Percentiles rank a stretch among this genome's conserved stretches.
Evolutionary conservation across 768 basidiomycete genomes (phyloP).

Genomic region (Candolleomyces eurysporus): DNA sequence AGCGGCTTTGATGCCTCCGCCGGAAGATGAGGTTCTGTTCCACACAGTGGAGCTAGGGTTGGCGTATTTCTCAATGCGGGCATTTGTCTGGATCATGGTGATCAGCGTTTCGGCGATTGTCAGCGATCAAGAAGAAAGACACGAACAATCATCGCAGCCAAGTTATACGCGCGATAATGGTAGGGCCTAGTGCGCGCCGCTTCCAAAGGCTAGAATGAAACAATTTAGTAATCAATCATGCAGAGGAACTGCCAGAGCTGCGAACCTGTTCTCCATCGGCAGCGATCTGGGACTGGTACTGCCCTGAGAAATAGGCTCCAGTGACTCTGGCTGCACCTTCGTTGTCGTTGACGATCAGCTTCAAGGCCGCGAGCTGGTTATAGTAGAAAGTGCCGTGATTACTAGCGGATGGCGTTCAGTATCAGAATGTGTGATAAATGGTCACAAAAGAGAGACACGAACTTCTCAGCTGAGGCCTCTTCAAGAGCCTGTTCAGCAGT

Average conservation of each 20-base stretch:
- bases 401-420: constrained; percentile 27
- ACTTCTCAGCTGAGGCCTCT: constrained; percentile 51
- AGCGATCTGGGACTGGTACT: constrained; percentile 52
- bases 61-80: constrained; percentile 47
- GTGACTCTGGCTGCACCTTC: constrained; percentile 46
- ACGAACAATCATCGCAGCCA: constrained; percentile 65
- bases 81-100: constrained; percentile 45
- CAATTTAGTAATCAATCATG: not conserved
- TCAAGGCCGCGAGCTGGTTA: constrained; percentile 56
- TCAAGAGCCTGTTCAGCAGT: constrained; percentile 45
- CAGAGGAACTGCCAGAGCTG: not conserved
- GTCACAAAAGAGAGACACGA: constrained; percentile 14
- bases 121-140: not conserved
- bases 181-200: constrained; percentile 59
- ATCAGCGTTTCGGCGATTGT: not conserved
- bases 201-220: constrained; percentile 49
- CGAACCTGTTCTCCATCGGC: constrained; percentile 57
- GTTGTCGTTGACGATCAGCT: constrained; percentile 51
- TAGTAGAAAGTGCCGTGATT: constrained; percentile 69
- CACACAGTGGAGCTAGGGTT: constrained; percentile 43
- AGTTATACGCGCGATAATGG: constrained; percentile 67
- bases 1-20: constrained; percentile 57
- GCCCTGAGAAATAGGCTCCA: constrained; percentile 47
- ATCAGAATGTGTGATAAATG: not conserved
- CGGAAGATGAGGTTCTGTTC: constrained; percentile 46